A percentile compares a stretch with the other conserved stretches of the same genome.
phyloP scores from a whole-genome alignment of 331 rosid species.

The Prunus yedoensis region DNA sequence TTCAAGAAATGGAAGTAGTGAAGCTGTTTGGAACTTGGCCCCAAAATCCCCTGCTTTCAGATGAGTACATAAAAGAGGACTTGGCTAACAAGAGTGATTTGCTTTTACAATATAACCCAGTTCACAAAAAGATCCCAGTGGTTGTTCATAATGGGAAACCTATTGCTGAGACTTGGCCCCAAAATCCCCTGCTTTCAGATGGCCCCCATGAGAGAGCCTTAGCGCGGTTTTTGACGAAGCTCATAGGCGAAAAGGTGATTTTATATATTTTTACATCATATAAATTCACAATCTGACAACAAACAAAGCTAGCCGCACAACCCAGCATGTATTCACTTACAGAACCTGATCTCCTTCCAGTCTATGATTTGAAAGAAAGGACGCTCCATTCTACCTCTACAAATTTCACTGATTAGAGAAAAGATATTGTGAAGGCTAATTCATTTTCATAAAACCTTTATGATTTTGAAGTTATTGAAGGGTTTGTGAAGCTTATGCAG shows the following conservation, averaged over 20 bases:
- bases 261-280: background rate
- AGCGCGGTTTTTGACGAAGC: slow-evolving; percentile 19
- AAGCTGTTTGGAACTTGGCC: too few relatives aligned
- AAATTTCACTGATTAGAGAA: background rate
- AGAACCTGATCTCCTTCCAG: slow-evolving; percentile 15
- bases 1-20: too few relatives aligned
- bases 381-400: background rate
- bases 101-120: too few relatives aligned
- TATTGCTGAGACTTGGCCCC: slow-evolving; percentile 24
- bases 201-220: slow-evolving; percentile 19
- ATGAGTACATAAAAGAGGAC: too few relatives aligned
- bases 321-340: background rate
- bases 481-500: slow-evolving; percentile 17
- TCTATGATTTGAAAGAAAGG: slow-evolving; percentile 2
- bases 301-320: slow-evolving; percentile 31
- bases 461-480: slow-evolving; percentile 6
- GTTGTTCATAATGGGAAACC: slow-evolving; percentile 11
- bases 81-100: too few relatives aligned
- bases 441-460: slow-evolving; percentile 6
- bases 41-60: too few relatives aligned
- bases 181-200: slow-evolving; percentile 7
- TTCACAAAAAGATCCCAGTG: slow-evolving; percentile 24
- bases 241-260: slow-evolving; percentile 13
- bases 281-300: background rate
- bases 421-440: slow-evolving; percentile 2